Evolutionary conservation across 176 grass and related monocot species (phyloP).

Genomic region (Phoenix roebelenii): DNA sequence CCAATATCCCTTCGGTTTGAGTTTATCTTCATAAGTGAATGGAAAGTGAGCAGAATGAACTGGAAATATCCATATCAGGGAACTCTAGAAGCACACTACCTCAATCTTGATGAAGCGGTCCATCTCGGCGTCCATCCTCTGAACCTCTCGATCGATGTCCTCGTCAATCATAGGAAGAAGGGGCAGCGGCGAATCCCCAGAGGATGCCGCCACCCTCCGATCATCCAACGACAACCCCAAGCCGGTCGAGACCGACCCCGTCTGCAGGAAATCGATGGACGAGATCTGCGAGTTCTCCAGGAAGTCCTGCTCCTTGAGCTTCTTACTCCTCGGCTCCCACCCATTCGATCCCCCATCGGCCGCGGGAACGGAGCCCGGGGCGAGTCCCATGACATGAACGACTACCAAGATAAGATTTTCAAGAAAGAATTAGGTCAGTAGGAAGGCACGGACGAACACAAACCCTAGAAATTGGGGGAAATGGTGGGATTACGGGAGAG

Average conservation of each 20-base stretch:
- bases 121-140: constrained; percentile 91
- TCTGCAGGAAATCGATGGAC: constrained; percentile 95
- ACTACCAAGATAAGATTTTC: constrained; percentile 26
- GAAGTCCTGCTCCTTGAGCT: constrained; percentile 87
- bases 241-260: constrained; percentile 93
- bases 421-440: not conserved
- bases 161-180: constrained; percentile 78
- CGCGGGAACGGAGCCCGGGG: not conserved
- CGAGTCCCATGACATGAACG: constrained; percentile 60
- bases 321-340: constrained; percentile 52
- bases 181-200: constrained; percentile 70
- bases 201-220: constrained; percentile 47
- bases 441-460: not conserved
- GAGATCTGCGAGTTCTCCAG: constrained; percentile 98
- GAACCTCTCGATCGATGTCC: constrained; percentile 82
- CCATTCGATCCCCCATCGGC: constrained; percentile 34
- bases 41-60: constrained; percentile 1
- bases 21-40: not conserved
- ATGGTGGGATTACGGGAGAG: not conserved
- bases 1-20: too few species aligned
- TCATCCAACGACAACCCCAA: constrained; percentile 82
- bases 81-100: constrained; percentile 30
- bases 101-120: constrained; percentile 91
- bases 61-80: constrained; percentile 3
- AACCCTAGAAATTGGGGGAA: constrained; percentile 16